Evolutionary conservation across 768 basidiomycete genomes (phyloP).

Genomic region (Tricholoma sp.): DNA sequence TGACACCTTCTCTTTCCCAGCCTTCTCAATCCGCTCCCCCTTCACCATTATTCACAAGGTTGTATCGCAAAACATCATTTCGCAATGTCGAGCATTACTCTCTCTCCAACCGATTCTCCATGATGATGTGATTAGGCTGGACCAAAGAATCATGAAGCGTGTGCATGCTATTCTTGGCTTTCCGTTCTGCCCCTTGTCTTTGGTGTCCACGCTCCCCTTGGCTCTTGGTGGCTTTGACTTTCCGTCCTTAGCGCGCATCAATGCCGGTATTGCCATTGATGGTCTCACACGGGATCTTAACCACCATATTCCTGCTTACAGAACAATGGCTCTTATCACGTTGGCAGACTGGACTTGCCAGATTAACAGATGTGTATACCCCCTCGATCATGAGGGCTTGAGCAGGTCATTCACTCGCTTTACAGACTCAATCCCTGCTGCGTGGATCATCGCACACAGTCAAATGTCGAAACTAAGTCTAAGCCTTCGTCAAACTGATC

Average conservation of each 20-base stretch:
- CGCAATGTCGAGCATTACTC: too few relatives aligned
- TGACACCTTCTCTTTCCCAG: too few relatives aligned
- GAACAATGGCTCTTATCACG: slow-evolving; percentile 10
- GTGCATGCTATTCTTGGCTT: too few relatives aligned
- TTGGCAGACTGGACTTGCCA: slow-evolving; percentile 13
- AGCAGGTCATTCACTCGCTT: not conserved
- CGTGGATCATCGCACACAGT: slow-evolving; percentile 14
- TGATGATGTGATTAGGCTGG: too few relatives aligned
- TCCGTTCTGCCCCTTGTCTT: too few relatives aligned
- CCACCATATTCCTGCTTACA: slow-evolving; percentile 13
- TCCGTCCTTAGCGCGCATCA: slow-evolving; percentile 16
- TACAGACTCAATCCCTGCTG: slow-evolving; percentile 1
- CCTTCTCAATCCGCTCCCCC: too few relatives aligned
- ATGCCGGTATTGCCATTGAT: slow-evolving; percentile 7
- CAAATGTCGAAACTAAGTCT: not conserved
- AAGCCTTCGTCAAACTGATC: slow-evolving; percentile 3
- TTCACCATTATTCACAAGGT: too few relatives aligned
- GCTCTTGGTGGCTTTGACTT: slow-evolving; percentile 4
- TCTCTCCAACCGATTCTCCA: too few relatives aligned
- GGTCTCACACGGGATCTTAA: slow-evolving; percentile 15
- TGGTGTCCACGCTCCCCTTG: not conserved
- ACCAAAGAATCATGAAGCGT: too few relatives aligned
- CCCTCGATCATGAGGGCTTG: slow-evolving; percentile 2
- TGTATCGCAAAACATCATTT: too few relatives aligned
- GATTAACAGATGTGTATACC: not conserved